These are phyloP conservation scores for Helenozyma rhizophorensis DNA, from an alignment of 805 yeast genomes.

Conservation along the genomic window DNA sequence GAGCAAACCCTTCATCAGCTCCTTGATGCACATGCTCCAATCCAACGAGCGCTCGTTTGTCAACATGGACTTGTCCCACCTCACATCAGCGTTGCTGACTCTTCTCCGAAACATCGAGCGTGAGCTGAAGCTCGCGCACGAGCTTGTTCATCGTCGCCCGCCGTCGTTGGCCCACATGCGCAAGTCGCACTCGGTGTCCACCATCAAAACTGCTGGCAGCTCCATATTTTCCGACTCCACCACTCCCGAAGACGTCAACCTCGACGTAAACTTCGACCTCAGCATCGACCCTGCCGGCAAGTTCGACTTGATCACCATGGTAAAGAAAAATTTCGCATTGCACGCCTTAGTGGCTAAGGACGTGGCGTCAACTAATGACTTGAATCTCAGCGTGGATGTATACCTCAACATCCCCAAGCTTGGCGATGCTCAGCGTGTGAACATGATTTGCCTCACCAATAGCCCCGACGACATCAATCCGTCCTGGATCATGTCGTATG, in stretches of 20 bases:
- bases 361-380: slow-evolving; percentile 27
- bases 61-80: slow-evolving; percentile 53
- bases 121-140: slow-evolving; percentile 12
- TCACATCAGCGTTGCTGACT: slow-evolving; percentile 44
- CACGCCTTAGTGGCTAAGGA: slow-evolving; percentile 33
- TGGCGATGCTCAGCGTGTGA: slow-evolving; percentile 12
- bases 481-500: slow-evolving; percentile 27
- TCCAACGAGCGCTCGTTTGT: slow-evolving; percentile 53
- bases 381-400: slow-evolving; percentile 31
- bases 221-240: slow-evolving; percentile 6
- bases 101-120: slow-evolving; percentile 11
- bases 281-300: slow-evolving; percentile 13
- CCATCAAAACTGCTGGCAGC: slow-evolving; percentile 5
- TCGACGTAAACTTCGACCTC: slow-evolving; percentile 10
- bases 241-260: slow-evolving; percentile 9
- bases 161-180: not conserved
- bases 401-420: slow-evolving; percentile 26
- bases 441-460: slow-evolving; percentile 23
- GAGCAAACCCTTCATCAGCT: slow-evolving; percentile 27
- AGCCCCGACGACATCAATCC: slow-evolving; percentile 21
- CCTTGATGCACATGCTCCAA: slow-evolving; percentile 31
- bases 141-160: not conserved
- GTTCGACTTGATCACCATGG: slow-evolving; percentile 28
- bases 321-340: slow-evolving; percentile 36
- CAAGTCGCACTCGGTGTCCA: slow-evolving; percentile 7